Evolutionary conservation across 495 filamentous ascomycete genomes (phyloP).

Genomic region (Penicillium subrubescens): DNA sequence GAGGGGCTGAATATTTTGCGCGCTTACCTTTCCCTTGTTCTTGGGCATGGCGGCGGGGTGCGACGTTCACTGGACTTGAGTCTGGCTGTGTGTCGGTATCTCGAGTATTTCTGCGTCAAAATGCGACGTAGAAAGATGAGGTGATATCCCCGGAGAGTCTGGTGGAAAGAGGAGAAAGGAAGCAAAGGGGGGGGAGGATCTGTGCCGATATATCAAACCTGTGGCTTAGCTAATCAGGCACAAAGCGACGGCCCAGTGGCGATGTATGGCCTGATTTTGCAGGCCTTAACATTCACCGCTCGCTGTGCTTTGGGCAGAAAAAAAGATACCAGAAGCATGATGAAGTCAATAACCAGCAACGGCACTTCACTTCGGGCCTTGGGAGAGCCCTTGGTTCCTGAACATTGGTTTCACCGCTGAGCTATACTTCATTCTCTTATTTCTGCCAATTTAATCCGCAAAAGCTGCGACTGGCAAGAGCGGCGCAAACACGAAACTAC

Average conservation of each 20-base stretch:
- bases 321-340: background rate
- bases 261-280: conserved; percentile 5
- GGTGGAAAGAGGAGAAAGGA: conserved; percentile 17
- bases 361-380: background rate
- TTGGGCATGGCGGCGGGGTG: conserved; percentile 74
- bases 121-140: conserved; percentile 12
- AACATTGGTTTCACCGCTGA: background rate
- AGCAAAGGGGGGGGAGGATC: conserved; percentile 22
- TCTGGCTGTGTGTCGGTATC: conserved; percentile 25
- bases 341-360: background rate
- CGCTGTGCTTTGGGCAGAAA: conserved; percentile 17
- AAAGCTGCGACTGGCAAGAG: background rate
- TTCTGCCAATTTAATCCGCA: background rate
- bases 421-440: background rate
- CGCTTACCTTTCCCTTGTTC: conserved; percentile 95
- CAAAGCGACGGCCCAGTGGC: conserved; percentile 21
- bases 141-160: conserved; percentile 19
- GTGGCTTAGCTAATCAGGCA: conserved; percentile 38
- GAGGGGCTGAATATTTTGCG: conserved; percentile 34
- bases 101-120: conserved; percentile 15
- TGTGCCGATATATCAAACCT: conserved; percentile 30
- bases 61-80: conserved; percentile 31
- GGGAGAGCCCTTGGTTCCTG: background rate
- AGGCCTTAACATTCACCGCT: conserved; percentile 20
- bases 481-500: background rate